Evolutionary conservation across 345 rosid species (phyloP).

Genomic region (Syzygium jambos): DNA sequence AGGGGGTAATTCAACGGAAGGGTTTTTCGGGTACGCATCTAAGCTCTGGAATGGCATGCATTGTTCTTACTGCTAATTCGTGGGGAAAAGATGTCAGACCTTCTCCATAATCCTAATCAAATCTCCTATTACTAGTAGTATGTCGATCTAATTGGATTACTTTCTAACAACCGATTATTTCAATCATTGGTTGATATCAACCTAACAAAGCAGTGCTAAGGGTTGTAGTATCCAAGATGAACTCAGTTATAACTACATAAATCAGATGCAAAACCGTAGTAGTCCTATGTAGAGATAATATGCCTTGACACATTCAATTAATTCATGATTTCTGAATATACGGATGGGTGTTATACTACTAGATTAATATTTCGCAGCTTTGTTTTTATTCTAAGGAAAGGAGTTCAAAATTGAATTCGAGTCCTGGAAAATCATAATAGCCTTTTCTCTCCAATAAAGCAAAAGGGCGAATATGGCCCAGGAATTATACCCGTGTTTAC

Average conservation of each 20-base stretch:
- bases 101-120: neutral
- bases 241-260: neutral
- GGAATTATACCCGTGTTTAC: neutral
- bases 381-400: neutral
- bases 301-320: neutral
- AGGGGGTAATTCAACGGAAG: constrained; percentile 89
- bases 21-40: constrained; percentile 67
- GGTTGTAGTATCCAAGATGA: neutral
- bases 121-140: neutral
- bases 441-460: neutral
- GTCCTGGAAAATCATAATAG: neutral
- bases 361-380: neutral
- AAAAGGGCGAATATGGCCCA: neutral
- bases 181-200: neutral
- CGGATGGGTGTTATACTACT: neutral
- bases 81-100: neutral
- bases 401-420: neutral
- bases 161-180: neutral
- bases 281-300: neutral
- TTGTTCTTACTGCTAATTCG: neutral
- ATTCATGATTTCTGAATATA: neutral
- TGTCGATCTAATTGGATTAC: neutral
- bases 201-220: neutral
- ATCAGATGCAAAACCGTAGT: neutral
- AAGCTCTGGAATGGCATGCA: neutral